Evolutionary conservation across 306 rosid species (phyloP).

Genomic region (Prunus persica): Prunus_persica_NCBIv2 NC_034009.1:28983001-28983500

Average conservation of each 20-base stretch:
- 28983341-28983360: slow-evolving; percentile 20
- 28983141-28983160: slow-evolving; percentile 13
- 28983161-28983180: slow-evolving; percentile 32
- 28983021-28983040: slow-evolving; percentile 1
- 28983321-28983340: slow-evolving; percentile 25
- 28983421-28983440: neutral
- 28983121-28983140: neutral
- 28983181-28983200: slow-evolving; percentile 22
- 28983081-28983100: neutral
- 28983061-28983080: slow-evolving; percentile 12
- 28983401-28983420: neutral
- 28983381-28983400: neutral
- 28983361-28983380: slow-evolving; percentile 24
- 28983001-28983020: slow-evolving; percentile 13
- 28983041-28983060: slow-evolving; percentile 7
- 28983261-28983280: neutral
- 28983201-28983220: slow-evolving; percentile 28
- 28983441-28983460: neutral
- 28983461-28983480: slow-evolving; percentile 24
- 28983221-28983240: slow-evolving; percentile 28
- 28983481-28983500: slow-evolving; percentile 9
- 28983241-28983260: slow-evolving; percentile 18
- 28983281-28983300: slow-evolving; percentile 37
- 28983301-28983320: slow-evolving; percentile 16
- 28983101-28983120: neutral